These are phyloP conservation scores for Boletus reticuloceps DNA, from an alignment of 768 basidiomycete species.

Conservation along the genomic window DNA sequence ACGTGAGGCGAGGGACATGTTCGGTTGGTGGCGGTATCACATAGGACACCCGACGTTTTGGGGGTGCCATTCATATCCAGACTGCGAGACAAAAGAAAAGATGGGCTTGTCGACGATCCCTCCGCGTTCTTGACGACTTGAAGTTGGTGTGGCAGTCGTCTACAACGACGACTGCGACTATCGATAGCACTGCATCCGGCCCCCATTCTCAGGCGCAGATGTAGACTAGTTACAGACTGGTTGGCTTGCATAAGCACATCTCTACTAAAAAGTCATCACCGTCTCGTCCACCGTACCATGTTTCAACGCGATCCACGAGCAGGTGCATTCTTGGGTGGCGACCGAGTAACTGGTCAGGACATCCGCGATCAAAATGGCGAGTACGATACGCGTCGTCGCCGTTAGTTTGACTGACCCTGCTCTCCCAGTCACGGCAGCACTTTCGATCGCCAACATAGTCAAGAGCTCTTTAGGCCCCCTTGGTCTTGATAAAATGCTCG, in stretches of 20 bases:
- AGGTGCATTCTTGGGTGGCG: conserved; percentile 91
- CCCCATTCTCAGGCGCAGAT: background rate
- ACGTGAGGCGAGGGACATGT: conserved; percentile 59
- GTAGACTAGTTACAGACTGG: background rate
- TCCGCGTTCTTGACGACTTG: conserved; percentile 1
- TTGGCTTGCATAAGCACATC: conserved; percentile 23
- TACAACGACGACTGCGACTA: background rate
- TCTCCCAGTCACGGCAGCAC: conserved; percentile 81
- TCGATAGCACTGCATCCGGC: conserved; percentile 6
- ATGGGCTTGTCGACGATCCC: background rate
- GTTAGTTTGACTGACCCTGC: background rate
- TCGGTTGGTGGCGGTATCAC: conserved; percentile 74
- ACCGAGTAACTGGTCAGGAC: conserved; percentile 92
- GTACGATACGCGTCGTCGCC: background rate
- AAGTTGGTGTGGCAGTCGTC: conserved; percentile 1
- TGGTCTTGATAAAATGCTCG: conserved; percentile 95
- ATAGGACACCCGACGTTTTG: conserved; percentile 78
- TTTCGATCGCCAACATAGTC: conserved; percentile 95
- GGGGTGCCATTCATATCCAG: conserved; percentile 40
- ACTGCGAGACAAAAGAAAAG: background rate
- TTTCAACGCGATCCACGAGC: conserved; percentile 91
- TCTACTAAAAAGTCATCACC: no score
- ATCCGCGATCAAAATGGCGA: conserved; percentile 95
- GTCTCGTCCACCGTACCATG: conserved; percentile 40
- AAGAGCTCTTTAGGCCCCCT: conserved; percentile 95